A percentile compares a stretch with the other conserved stretches of the same genome.
phyloP scores from a whole-genome alignment of 148 eudicot species.

The Camellia sinensis region DNA sequence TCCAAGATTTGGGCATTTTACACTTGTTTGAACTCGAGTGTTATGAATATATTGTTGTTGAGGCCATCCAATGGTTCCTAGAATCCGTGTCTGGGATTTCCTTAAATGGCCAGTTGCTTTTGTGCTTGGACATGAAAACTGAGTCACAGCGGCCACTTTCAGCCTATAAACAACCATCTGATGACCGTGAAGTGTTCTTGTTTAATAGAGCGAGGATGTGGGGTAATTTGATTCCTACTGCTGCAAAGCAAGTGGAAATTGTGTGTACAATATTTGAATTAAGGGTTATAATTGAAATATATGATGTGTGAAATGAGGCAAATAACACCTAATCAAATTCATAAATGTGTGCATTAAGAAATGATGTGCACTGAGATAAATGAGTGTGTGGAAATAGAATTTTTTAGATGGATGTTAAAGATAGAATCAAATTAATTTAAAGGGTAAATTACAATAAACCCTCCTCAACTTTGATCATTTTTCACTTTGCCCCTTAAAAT shows the following conservation, averaged over 20 bases:
- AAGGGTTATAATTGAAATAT: no score
- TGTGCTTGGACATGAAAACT: slow-evolving; percentile 81
- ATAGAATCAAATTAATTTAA: no score
- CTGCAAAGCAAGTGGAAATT: slow-evolving; percentile 52
- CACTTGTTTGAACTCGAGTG: slow-evolving; percentile 78
- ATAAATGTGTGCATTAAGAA: no score
- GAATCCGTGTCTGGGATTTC: slow-evolving; percentile 68
- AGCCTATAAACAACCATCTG: slow-evolving; percentile 69
- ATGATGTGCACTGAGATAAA: no score
- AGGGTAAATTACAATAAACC: no score
- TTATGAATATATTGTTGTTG: slow-evolving; percentile 66
- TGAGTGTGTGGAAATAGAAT: no score
- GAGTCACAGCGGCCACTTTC: slow-evolving; percentile 67
- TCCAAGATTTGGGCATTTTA: slow-evolving; percentile 17
- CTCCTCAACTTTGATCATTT: no score
- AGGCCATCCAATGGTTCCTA: slow-evolving; percentile 58
- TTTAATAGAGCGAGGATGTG: slow-evolving; percentile 81
- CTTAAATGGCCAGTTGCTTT: slow-evolving; percentile 70
- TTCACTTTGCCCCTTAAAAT: no score
- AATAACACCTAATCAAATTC: no score
- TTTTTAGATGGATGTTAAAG: no score
- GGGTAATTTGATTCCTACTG: slow-evolving; percentile 65
- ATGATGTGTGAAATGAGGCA: no score
- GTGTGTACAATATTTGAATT: no score
- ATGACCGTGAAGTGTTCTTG: slow-evolving; percentile 73